Conservation (phyloP, 1,284 basidiomycete species). For the Fomitopsis betulina region DNA sequence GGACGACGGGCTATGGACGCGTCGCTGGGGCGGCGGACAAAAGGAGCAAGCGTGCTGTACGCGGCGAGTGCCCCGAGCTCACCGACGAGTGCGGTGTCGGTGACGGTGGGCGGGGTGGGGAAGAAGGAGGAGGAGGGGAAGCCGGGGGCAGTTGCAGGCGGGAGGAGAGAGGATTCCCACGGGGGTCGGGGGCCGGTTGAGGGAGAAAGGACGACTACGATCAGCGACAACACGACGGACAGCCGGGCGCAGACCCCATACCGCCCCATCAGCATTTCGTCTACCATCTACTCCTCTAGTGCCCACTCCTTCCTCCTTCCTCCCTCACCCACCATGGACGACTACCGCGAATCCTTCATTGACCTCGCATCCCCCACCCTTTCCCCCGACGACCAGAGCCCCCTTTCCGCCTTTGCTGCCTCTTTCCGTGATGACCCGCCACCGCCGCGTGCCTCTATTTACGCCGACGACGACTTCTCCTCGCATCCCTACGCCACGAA, state of each 20-base stretch:
- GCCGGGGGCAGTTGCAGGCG: slow-evolving; percentile 1
- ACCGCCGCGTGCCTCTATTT: slow-evolving; percentile 6
- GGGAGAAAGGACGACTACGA: not conserved
- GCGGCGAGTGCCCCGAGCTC: slow-evolving; percentile 18
- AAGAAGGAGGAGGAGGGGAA: not conserved
- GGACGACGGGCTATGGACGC: slow-evolving; percentile 16
- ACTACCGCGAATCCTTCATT: slow-evolving; percentile 49
- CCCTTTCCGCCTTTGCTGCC: slow-evolving; percentile 1
- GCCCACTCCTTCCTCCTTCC: slow-evolving; percentile 17
- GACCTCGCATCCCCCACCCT: slow-evolving; percentile 44
- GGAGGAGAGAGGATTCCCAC: slow-evolving; percentile 15
- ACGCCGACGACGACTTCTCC: slow-evolving; percentile 8
- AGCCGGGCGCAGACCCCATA: slow-evolving; percentile 25
- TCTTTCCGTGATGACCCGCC: not conserved
- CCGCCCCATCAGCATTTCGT: slow-evolving; percentile 28
- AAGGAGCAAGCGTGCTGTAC: slow-evolving; percentile 12
- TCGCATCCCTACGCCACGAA: slow-evolving; percentile 8
- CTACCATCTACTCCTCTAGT: slow-evolving; percentile 35
- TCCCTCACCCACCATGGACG: slow-evolving; percentile 17
- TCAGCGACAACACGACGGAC: slow-evolving; percentile 25
- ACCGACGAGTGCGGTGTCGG: slow-evolving; percentile 9
- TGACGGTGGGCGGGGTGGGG: not conserved
- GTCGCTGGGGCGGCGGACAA: slow-evolving; percentile 7
- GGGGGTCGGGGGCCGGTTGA: slow-evolving; percentile 13
- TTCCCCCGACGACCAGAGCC: slow-evolving; percentile 17